phyloP scores from a whole-genome alignment of 768 basidiomycete species.

The Russula ochroleuca region DNA sequence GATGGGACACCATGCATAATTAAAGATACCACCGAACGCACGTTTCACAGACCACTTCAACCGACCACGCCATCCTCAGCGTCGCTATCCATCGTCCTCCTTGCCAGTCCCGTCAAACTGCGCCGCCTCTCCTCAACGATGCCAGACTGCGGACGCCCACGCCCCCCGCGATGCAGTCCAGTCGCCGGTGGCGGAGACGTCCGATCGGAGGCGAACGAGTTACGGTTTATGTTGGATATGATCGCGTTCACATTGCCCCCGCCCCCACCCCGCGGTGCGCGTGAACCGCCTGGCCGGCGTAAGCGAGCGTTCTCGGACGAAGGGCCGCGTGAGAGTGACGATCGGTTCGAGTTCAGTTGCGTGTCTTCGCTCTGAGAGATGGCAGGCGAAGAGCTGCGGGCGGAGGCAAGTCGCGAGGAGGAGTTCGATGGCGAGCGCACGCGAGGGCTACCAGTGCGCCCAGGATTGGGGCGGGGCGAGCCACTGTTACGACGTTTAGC shows the following conservation, averaged over 20 bases:
- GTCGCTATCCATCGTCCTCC: slow-evolving; percentile 79
- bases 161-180: slow-evolving; percentile 17
- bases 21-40: neutral
- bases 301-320: slow-evolving; percentile 19
- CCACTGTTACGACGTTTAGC: slow-evolving; percentile 51
- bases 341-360: slow-evolving; percentile 14
- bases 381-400: slow-evolving; percentile 22
- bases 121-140: slow-evolving; percentile 21
- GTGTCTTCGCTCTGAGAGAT: slow-evolving; percentile 17
- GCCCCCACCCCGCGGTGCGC: slow-evolving; percentile 22
- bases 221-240: slow-evolving; percentile 22
- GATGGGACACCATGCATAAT: neutral
- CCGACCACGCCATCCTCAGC: slow-evolving; percentile 48
- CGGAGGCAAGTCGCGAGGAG: slow-evolving; percentile 9
- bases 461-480: slow-evolving; percentile 36
- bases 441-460: slow-evolving; percentile 35
- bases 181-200: slow-evolving; percentile 21
- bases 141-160: slow-evolving; percentile 27
- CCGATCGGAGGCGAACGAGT: slow-evolving; percentile 17
- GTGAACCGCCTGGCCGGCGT: slow-evolving; percentile 22
- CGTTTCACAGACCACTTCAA: neutral
- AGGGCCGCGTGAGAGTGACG: slow-evolving; percentile 22
- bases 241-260: slow-evolving; percentile 13
- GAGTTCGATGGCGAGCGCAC: slow-evolving; percentile 26
- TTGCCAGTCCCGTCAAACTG: slow-evolving; percentile 41